Percentiles rank a stretch among this genome's conserved stretches.
phyloP scores from a whole-genome alignment of 225 moss, liverwort and hornwort genomes.

The Physcomitrium patens region DNA sequence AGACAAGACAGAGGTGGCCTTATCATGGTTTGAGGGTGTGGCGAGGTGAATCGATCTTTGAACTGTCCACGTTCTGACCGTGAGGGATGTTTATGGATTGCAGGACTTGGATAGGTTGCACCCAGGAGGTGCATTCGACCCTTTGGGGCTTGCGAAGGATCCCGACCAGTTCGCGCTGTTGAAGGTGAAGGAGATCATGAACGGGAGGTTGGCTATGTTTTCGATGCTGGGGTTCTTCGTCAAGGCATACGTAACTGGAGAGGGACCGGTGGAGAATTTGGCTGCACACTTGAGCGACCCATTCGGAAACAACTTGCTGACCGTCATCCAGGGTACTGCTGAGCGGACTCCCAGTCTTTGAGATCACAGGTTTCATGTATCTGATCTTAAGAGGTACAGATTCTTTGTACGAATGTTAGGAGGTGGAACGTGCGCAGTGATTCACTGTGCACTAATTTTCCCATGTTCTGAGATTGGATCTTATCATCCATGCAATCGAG shows the following conservation, averaged over 20 bases:
- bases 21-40: background rate
- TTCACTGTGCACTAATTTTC: too few relatives aligned
- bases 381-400: too few relatives aligned
- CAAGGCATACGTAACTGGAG: conserved; percentile 78
- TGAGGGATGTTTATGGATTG: background rate
- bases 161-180: conserved; percentile 81
- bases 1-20: background rate
- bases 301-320: conserved; percentile 84
- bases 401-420: too few relatives aligned
- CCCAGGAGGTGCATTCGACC: conserved; percentile 80
- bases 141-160: conserved; percentile 77
- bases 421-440: too few relatives aligned
- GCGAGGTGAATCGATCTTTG: too few relatives aligned
- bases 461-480: too few relatives aligned
- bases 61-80: background rate
- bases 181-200: conserved; percentile 94
- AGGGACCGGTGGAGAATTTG: conserved; percentile 83
- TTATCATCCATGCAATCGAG: too few relatives aligned
- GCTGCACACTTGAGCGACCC: conserved; percentile 81
- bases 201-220: conserved; percentile 84
- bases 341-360: conserved; percentile 72
- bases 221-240: conserved; percentile 92
- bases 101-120: conserved; percentile 77
- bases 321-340: conserved; percentile 62
- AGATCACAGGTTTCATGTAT: background rate